Base-by-base conservation (phyloP, 306 rosid genomes). In the Trifolium fragiferum region DNA sequence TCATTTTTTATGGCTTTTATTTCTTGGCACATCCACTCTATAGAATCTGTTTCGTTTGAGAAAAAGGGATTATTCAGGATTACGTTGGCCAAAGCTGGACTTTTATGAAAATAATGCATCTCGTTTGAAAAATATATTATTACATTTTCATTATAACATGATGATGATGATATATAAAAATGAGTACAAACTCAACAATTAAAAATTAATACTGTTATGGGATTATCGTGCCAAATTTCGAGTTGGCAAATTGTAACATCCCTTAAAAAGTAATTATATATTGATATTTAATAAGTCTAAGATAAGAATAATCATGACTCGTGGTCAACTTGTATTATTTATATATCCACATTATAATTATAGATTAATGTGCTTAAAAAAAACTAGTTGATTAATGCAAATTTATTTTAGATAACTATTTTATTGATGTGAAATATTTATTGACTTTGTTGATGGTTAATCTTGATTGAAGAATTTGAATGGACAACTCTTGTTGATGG, bases 281-380 rank as follows among this genome's bases (percentile, higher is more conserved):
- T 50, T 67, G 4, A 60, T 41, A 61, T 40, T 46, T 37, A 38
- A 73, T 43, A 33, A 70, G 73, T 50, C 7, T 23, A 37, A 1
- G 4, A 21, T 23, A 37, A 1, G 6, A 21, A 70, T 75, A 41
- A 71, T 66, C 4, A 40, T 23, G 44, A 65, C 2, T 23, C 54
- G 53, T 79, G 66, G 62, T 76, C 75, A 67, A 73, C 80, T 84
- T 80, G 80, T 37, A 67, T 49, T 83, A 60, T 58, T 72, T 37
- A 37, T 37, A 30, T 1, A 30, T 30, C 6, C 33, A 30, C 4
- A 30, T 30, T 4, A 30, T 30, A 30, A 30, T 30, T 27, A 3
- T 27, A n/a, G n/a, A n/a, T n/a, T n/a, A n/a, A n/a, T n/a, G n/a
- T n/a, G n/a, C n/a, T n/a, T n/a, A n/a, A 33, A 5, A 35, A 35